These are phyloP conservation scores for Aspergillus sergii DNA, from an alignment of 2,329 filamentous ascomycete genomes.

Conservation along the genomic window DNA sequence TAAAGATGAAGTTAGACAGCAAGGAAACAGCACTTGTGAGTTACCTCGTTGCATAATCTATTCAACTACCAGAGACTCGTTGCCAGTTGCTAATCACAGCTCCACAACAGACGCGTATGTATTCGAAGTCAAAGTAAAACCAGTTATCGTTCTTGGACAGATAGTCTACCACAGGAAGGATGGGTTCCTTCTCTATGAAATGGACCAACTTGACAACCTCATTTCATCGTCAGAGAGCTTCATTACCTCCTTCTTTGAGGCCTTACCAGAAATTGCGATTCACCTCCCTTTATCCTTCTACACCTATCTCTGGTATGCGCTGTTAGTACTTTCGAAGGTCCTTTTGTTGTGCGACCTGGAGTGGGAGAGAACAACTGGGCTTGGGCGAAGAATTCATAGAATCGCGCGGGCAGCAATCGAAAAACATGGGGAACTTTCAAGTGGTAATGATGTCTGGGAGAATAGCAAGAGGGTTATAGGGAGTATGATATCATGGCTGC, in stretches of 20 bases:
- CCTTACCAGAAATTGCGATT: neutral
- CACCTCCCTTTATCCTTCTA: conserved; percentile 13
- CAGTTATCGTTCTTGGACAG: conserved; percentile 13
- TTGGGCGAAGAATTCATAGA: conserved; percentile 4
- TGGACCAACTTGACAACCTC: conserved; percentile 3
- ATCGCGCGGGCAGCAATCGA: conserved; percentile 1
- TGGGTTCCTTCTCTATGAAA: conserved; percentile 5
- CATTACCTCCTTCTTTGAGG: conserved; percentile 1
- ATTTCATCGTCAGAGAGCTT: conserved; percentile 6
- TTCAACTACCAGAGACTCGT: neutral
- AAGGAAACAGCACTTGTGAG: conserved; percentile 3
- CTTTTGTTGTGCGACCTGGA: conserved; percentile 10
- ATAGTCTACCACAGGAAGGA: conserved; percentile 3
- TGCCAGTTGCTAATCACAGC: neutral
- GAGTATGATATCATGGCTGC: conserved; percentile 6
- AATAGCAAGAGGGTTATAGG: neutral
- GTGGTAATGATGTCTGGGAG: conserved; percentile 10
- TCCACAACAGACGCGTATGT: conserved; percentile 4
- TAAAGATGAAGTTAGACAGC: neutral
- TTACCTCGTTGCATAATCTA: neutral
- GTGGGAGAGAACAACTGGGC: neutral
- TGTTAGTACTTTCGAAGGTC: conserved; percentile 12
- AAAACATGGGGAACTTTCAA: conserved; percentile 1
- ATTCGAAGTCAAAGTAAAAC: conserved; percentile 7
- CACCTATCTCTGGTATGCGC: conserved; percentile 13